Conservation (phyloP, 2,329 filamentous ascomycete genomes). For the Botrytis byssoidea region DNA sequence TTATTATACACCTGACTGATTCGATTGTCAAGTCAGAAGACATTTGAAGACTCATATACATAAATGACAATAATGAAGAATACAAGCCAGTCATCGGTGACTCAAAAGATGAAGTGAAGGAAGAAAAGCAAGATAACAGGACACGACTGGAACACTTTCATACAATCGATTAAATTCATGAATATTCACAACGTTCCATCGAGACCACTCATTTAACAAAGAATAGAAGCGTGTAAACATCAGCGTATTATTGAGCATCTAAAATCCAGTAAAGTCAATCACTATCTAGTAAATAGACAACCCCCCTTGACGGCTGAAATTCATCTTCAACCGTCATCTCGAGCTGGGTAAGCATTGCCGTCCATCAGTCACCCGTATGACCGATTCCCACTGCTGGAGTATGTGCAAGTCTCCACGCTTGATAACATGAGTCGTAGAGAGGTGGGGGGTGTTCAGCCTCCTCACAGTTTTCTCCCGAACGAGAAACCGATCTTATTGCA, state of each 20-base stretch:
- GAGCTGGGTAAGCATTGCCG: not conserved
- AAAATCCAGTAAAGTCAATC: no score
- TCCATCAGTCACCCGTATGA: not conserved
- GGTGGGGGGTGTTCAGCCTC: not conserved
- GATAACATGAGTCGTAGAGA: not conserved
- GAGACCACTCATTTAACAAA: not conserved
- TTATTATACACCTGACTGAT: not conserved
- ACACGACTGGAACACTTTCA: not conserved
- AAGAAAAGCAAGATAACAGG: not conserved
- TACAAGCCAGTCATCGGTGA: not conserved
- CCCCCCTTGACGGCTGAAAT: no score
- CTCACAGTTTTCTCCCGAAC: not conserved
- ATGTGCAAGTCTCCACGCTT: not conserved
- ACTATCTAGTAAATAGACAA: no score
- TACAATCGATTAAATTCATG: not conserved
- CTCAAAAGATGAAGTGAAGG: not conserved
- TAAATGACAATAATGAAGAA: not conserved
- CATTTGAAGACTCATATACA: not conserved
- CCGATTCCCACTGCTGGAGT: not conserved
- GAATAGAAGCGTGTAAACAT: not conserved
- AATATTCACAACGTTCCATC: not conserved
- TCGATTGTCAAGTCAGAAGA: not conserved
- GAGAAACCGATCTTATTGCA: not conserved
- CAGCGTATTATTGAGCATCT: not conserved
- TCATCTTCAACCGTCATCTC: not conserved